phyloP scores from a whole-genome alignment of 2,329 filamentous ascomycete genomes.

The Pseudohalonectria lignicola region DNA sequence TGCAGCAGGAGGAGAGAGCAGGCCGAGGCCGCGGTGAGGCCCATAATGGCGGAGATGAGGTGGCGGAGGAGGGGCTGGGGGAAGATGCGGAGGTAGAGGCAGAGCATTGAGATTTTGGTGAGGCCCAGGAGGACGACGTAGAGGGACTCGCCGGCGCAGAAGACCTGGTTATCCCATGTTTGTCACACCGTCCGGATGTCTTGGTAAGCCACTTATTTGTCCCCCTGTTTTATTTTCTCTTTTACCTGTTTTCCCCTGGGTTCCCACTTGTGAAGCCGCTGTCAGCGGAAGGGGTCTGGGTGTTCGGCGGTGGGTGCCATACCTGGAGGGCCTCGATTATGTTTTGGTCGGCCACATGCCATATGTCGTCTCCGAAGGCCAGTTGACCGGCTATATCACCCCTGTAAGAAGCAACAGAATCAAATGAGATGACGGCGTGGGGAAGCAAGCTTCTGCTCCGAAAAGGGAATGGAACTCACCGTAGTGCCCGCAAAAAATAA shows the following conservation, averaged over 20 bases:
- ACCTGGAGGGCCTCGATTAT: conserved; percentile 20
- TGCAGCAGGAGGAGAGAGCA: conserved; percentile 18
- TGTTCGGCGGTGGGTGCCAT: neutral
- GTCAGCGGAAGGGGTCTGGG: no score
- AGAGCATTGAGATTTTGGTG: conserved; percentile 19
- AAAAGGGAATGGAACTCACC: conserved; percentile 10
- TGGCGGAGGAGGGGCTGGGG: conserved; percentile 18
- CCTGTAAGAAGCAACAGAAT: no score
- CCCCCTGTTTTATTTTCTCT: neutral
- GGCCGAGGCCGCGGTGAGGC: conserved; percentile 14
- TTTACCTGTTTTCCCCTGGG: no score
- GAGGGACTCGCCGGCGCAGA: conserved; percentile 20
- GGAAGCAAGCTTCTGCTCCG: neutral
- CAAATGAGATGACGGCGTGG: neutral
- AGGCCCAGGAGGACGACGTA: conserved; percentile 18
- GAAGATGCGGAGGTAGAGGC: conserved; percentile 22
- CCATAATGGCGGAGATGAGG: conserved; percentile 12
- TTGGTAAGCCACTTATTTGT: neutral
- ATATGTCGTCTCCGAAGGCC: conserved; percentile 19
- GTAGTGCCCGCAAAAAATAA: conserved; percentile 19
- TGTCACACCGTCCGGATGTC: neutral
- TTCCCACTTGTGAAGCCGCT: no score
- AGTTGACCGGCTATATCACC: conserved; percentile 2
- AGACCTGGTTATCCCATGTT: conserved; percentile 13
- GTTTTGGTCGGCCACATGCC: conserved; percentile 16